Evolutionary conservation across 1,284 basidiomycete genomes (phyloP).

Genomic region (Trichosporon ovoides): DNA sequence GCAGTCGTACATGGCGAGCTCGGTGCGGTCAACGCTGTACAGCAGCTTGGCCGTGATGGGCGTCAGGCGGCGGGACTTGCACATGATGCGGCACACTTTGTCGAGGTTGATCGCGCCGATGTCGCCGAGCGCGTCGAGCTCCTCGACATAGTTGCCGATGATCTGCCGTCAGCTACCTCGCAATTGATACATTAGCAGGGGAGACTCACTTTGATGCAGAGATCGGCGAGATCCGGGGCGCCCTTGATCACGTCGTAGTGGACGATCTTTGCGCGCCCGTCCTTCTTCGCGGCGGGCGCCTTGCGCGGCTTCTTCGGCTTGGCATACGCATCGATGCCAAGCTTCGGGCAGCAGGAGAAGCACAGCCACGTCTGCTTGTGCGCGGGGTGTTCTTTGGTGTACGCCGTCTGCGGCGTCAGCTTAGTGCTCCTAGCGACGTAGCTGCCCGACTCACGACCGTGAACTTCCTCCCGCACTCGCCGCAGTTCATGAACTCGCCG

Average conservation of each 20-base stretch:
- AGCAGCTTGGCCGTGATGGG: conserved; percentile 74
- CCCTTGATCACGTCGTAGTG: conserved; percentile 63
- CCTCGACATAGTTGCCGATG: conserved; percentile 77
- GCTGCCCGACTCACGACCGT: conserved; percentile 64
- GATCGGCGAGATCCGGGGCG: conserved; percentile 63
- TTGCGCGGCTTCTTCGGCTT: conserved; percentile 62
- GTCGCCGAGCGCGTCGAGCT: conserved; percentile 83
- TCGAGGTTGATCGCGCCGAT: conserved; percentile 76
- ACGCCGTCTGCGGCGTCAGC: conserved; percentile 60
- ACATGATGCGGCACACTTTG: conserved; percentile 75
- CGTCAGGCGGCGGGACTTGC: conserved; percentile 79
- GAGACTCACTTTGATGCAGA: conserved; percentile 67
- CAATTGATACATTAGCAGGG: not conserved
- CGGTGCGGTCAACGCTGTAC: conserved; percentile 65
- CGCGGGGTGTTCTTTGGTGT: conserved; percentile 63
- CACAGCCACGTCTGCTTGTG: conserved; percentile 68
- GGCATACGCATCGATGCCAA: conserved; percentile 68
- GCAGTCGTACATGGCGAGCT: conserved; percentile 78
- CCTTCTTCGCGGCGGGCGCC: conserved; percentile 52
- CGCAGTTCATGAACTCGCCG: conserved; percentile 77
- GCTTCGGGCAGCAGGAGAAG: conserved; percentile 67
- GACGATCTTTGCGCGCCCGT: conserved; percentile 51
- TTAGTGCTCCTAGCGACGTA: not conserved
- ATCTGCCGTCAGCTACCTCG: conserved; percentile 53
- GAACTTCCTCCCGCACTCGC: conserved; percentile 74